phyloP scores from a whole-genome alignment of 2,329 filamentous ascomycete genomes.

The Diaporthe citri region DNA sequence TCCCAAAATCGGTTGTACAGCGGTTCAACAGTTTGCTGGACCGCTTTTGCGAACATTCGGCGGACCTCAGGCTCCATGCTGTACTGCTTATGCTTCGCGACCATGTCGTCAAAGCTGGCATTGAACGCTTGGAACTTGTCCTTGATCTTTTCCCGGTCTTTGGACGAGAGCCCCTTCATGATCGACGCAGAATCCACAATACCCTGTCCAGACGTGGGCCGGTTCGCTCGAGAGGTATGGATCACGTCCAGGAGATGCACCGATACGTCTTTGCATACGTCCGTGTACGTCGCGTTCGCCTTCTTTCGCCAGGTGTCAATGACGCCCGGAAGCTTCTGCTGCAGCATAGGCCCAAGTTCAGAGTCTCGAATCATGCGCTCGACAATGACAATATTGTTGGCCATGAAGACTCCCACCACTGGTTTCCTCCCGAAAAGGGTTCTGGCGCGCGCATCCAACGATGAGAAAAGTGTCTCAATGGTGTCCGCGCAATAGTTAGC shows the following conservation, averaged over 20 bases:
- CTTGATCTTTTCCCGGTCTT: conserved; percentile 97
- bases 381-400: conserved; percentile 87
- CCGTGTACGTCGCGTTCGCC: conserved; percentile 83
- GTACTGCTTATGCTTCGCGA: conserved; percentile 83
- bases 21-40: conserved; percentile 92
- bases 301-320: conserved; percentile 91
- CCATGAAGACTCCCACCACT: conserved; percentile 87
- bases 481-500: conserved; percentile 91
- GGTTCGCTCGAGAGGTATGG: conserved; percentile 81
- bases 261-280: conserved; percentile 90
- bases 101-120: conserved; percentile 87
- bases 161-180: conserved; percentile 84
- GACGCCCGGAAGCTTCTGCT: conserved; percentile 69
- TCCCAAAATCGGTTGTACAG: conserved; percentile 97
- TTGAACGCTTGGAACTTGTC: conserved; percentile 97
- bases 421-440: conserved; percentile 81
- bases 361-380: conserved; percentile 87
- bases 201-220: conserved; percentile 80
- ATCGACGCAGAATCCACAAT: conserved; percentile 83
- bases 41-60: conserved; percentile 82
- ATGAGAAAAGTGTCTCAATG: conserved; percentile 82
- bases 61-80: conserved; percentile 94
- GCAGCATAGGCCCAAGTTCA: conserved; percentile 80
- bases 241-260: conserved; percentile 89
- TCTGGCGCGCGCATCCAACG: conserved; percentile 81